Conservation (phyloP, 75 land plant species). For the Pinus taeda region DNA sequence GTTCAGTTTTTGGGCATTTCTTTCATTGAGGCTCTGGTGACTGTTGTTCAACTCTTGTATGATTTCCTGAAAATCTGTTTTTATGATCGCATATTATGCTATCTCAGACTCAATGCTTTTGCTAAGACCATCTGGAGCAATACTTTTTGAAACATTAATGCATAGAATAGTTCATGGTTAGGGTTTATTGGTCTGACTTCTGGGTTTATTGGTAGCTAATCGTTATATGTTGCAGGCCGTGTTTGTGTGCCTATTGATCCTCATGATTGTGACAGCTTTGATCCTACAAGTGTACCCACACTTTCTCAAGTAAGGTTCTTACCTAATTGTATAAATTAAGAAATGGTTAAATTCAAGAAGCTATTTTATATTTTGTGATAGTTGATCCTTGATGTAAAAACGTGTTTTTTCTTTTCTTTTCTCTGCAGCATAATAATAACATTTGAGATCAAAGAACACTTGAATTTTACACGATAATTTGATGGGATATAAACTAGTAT, state of each 20-base stretch:
- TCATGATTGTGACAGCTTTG: slow-evolving; percentile 81
- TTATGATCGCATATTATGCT: not conserved
- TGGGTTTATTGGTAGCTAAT: not conserved
- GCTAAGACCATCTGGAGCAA: not conserved
- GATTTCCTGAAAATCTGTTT: not conserved
- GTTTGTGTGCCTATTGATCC: slow-evolving; percentile 99
- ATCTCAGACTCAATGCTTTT: not conserved
- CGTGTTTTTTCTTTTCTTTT: too few relatives aligned
- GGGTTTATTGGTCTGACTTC: not conserved
- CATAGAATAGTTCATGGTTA: not conserved
- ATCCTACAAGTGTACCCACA: slow-evolving; percentile 92
- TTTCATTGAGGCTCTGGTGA: slow-evolving; percentile 5
- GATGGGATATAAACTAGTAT: too few relatives aligned
- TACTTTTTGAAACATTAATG: not conserved
- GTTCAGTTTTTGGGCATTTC: not conserved
- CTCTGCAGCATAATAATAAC: too few relatives aligned
- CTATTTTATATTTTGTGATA: too few relatives aligned
- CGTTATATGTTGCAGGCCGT: slow-evolving; percentile 62
- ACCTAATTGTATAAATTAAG: too few relatives aligned
- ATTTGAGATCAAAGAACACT: too few relatives aligned
- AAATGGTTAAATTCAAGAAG: too few relatives aligned
- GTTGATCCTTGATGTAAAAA: too few relatives aligned
- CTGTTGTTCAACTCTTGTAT: not conserved
- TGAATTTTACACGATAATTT: too few relatives aligned
- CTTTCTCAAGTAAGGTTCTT: slow-evolving; percentile 37